These are phyloP conservation scores for Phtheirospermum japonicum DNA, from an alignment of 257 asterid species.

Conservation along the genomic window DNA sequence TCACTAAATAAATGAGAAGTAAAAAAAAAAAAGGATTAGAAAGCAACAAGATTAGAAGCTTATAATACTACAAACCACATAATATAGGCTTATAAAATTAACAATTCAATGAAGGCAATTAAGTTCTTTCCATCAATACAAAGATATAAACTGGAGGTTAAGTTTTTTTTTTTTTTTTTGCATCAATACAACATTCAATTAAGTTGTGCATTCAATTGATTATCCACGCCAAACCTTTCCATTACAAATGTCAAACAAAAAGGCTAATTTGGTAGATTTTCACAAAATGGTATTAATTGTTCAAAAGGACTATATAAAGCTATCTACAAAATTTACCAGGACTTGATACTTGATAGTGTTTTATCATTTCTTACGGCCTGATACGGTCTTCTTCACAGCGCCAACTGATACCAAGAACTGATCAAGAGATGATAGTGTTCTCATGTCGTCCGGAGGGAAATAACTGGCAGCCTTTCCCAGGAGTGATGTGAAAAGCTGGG, in stretches of 20 bases:
- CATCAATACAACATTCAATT: too few relatives aligned
- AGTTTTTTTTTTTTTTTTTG: too few relatives aligned
- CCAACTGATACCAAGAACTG: conserved; percentile 87
- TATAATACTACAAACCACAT: too few relatives aligned
- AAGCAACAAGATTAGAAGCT: too few relatives aligned
- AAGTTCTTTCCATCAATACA: too few relatives aligned
- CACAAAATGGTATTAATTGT: conserved; percentile 4
- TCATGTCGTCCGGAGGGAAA: conserved; percentile 96
- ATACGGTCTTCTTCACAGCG: conserved; percentile 90
- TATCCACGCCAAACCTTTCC: too few relatives aligned
- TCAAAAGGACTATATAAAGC: conserved; percentile 22
- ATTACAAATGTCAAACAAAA: neutral
- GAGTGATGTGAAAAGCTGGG: conserved; percentile 67
- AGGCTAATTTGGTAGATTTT: conserved; percentile 1
- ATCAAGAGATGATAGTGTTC: conserved; percentile 89
- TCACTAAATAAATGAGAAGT: too few relatives aligned
- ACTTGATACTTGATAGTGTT: conserved; percentile 15
- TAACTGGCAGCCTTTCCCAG: conserved; percentile 90
- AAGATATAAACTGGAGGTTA: too few relatives aligned
- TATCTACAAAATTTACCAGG: conserved; percentile 45
- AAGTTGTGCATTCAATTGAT: too few relatives aligned
- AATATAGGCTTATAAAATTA: too few relatives aligned
- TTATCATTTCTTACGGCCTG: conserved; percentile 66
- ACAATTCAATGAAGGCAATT: too few relatives aligned
- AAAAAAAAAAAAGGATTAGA: too few relatives aligned